Conservation (phyloP, 192 early-diverging fungal genomes). For the Spinellus fusiger region DNA sequence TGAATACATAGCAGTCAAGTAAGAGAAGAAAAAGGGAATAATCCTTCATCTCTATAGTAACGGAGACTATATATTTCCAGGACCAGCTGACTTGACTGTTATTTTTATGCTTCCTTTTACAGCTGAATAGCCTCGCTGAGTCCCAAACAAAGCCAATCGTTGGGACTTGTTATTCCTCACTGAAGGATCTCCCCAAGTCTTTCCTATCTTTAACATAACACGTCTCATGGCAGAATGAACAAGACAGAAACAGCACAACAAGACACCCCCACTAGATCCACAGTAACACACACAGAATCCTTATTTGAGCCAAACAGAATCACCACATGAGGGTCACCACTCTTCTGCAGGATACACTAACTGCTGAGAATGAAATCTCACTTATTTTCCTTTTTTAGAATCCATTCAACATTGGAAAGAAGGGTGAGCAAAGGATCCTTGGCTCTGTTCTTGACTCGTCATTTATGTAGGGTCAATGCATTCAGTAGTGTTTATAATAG, state of each 20-base stretch:
- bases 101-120: not conserved
- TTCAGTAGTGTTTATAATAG: too few species aligned
- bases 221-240: too few species aligned
- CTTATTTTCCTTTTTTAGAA: not conserved
- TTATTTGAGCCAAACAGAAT: not conserved
- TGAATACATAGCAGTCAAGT: conserved; percentile 20
- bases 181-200: too few species aligned
- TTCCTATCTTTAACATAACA: too few species aligned
- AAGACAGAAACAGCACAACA: too few species aligned
- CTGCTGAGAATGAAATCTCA: not conserved
- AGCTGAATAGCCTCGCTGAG: not conserved
- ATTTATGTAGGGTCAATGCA: too few species aligned
- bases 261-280: too few species aligned
- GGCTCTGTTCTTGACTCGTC: too few species aligned
- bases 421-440: too few species aligned
- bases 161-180: too few species aligned
- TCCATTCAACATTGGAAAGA: too few species aligned
- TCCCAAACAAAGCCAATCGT: too few species aligned
- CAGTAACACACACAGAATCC: not conserved
- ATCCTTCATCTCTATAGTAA: not conserved
- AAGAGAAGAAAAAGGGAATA: not conserved
- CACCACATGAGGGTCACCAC: not conserved
- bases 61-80: not conserved
- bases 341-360: not conserved
- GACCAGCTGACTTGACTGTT: not conserved